phyloP scores from a whole-genome alignment of 768 basidiomycete genomes.

The Tylopilus plumbeoviolaceoides region DNA sequence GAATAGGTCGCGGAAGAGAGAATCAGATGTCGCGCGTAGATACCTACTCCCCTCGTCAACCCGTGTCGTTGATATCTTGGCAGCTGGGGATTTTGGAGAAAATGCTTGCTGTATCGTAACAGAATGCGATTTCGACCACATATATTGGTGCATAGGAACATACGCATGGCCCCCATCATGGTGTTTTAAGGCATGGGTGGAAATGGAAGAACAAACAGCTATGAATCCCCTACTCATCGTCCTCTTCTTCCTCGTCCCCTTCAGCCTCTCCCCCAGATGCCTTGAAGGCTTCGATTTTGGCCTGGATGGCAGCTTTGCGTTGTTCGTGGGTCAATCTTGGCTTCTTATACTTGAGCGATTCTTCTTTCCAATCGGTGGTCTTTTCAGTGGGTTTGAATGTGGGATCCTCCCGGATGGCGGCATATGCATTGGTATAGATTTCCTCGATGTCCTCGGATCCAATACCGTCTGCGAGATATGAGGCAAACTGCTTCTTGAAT shows the following conservation, averaged over 20 bases:
- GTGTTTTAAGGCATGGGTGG: conserved; percentile 10
- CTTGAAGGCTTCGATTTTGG: conserved; percentile 90
- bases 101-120: conserved; percentile 28
- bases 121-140: conserved; percentile 5
- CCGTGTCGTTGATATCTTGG: conserved; percentile 50
- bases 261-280: conserved; percentile 48
- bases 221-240: conserved; percentile 52
- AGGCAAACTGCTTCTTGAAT: conserved; percentile 96
- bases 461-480: conserved; percentile 92
- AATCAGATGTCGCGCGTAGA: conserved; percentile 39
- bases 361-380: conserved; percentile 87
- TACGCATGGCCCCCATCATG: conserved; percentile 12
- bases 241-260: conserved; percentile 33
- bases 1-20: conserved; percentile 40
- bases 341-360: conserved; percentile 66
- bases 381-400: conserved; percentile 87
- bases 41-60: conserved; percentile 36
- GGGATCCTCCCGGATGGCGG: conserved; percentile 95
- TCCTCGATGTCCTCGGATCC: conserved; percentile 98
- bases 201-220: conserved; percentile 1
- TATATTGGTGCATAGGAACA: conserved; percentile 16
- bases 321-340: conserved; percentile 69
- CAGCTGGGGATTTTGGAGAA: conserved; percentile 44
- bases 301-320: conserved; percentile 75
- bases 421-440: conserved; percentile 88